phyloP scores from a whole-genome alignment of 306 rosid species.

The Quercus rubra region DNA sequence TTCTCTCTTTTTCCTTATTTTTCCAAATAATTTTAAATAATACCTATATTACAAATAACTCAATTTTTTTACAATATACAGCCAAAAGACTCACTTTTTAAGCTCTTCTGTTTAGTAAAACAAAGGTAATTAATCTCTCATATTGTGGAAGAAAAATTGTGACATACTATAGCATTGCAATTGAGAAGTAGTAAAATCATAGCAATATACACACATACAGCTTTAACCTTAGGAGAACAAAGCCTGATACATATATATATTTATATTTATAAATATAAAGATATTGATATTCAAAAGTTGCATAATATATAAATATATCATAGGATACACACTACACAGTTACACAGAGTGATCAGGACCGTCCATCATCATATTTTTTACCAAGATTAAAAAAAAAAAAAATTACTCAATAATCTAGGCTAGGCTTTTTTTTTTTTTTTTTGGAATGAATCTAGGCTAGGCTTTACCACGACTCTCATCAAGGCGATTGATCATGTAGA shows the following conservation, averaged over 20 bases:
- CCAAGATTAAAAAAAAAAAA: too few relatives aligned
- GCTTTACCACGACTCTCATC: constrained; percentile 21
- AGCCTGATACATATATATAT: too few relatives aligned
- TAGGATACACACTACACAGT: neutral
- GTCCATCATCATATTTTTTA: neutral
- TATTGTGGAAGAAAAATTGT: neutral
- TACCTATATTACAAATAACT: too few relatives aligned
- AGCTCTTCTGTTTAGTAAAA: neutral
- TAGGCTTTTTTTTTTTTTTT: too few relatives aligned
- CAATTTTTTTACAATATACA: too few relatives aligned
- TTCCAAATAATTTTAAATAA: too few relatives aligned
- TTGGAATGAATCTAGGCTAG: too few relatives aligned
- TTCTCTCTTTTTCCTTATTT: too few relatives aligned
- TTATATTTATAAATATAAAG: too few relatives aligned
- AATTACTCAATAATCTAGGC: neutral
- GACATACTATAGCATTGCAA: neutral
- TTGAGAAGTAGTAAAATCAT: neutral
- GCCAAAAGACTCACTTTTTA: neutral
- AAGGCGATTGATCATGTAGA: constrained; percentile 56
- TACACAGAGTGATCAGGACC: neutral
- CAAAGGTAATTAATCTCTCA: too few relatives aligned
- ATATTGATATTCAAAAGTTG: too few relatives aligned
- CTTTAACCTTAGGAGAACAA: neutral
- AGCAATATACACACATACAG: neutral
- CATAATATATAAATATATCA: neutral